A percentile compares a stretch with the other conserved stretches of the same genome.
Conservation (phyloP, 306 rosid species). For the Medicago truncatula region DNA sequence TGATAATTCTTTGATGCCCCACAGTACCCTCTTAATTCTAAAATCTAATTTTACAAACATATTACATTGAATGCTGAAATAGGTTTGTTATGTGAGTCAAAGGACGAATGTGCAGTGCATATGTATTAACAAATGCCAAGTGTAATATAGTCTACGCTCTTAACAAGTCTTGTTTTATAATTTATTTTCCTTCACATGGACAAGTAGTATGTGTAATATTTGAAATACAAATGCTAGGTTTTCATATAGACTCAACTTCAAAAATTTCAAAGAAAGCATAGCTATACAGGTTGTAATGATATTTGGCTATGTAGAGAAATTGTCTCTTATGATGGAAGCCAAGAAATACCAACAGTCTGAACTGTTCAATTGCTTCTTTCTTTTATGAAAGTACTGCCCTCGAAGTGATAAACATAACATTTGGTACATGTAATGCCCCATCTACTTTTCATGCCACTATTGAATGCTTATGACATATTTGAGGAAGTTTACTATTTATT, state of each 20-base stretch:
- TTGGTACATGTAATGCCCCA: background rate
- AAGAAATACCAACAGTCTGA: too few species aligned
- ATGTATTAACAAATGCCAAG: too few species aligned
- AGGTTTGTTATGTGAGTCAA: background rate
- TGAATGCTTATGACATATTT: background rate
- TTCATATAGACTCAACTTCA: background rate
- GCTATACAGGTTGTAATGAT: background rate
- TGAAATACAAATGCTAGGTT: background rate
- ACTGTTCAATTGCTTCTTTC: background rate
- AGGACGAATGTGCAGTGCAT: background rate
- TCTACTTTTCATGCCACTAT: background rate
- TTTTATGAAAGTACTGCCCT: background rate
- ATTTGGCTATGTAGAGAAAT: background rate
- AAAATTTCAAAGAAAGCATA: background rate
- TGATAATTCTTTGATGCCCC: background rate
- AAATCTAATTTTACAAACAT: slow-evolving; percentile 4
- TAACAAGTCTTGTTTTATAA: background rate
- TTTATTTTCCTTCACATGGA: too few species aligned
- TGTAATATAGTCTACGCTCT: too few species aligned
- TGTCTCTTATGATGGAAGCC: background rate
- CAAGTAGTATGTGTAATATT: too few species aligned
- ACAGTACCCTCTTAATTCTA: background rate
- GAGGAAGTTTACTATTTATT: background rate
- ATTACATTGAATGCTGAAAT: background rate
- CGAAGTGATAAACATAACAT: background rate